These are phyloP conservation scores for Flaveria brownii DNA, from an alignment of 129 eudicot genomes.

Conservation along the genomic window DNA sequence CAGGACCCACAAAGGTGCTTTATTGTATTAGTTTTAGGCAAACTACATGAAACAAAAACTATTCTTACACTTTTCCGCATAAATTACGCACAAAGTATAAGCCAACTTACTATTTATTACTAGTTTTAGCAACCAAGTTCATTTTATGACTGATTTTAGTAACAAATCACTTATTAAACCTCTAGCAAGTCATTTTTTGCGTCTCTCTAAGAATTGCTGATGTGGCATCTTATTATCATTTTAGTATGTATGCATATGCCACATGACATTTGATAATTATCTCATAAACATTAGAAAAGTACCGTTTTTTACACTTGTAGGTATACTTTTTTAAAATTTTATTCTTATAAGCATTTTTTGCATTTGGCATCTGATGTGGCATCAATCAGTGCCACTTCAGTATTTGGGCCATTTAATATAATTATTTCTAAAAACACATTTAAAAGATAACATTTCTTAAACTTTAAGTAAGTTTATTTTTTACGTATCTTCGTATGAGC, in stretches of 20 bases:
- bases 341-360: background rate
- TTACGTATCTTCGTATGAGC: background rate
- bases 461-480: background rate
- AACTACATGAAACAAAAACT: constrained; percentile 8
- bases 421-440: background rate
- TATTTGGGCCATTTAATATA: background rate
- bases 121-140: background rate
- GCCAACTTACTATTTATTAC: background rate
- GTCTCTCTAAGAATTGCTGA: background rate
- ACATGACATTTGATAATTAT: background rate
- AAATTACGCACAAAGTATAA: background rate
- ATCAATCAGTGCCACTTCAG: background rate
- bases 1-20: constrained; percentile 96
- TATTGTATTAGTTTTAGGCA: background rate
- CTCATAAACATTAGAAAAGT: background rate
- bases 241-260: background rate
- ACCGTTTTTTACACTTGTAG: background rate
- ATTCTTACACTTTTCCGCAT: background rate
- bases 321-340: background rate
- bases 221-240: background rate
- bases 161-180: background rate
- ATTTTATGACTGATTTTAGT: background rate
- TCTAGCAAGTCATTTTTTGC: background rate
- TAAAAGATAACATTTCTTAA: background rate
- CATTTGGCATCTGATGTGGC: background rate